phyloP scores from a whole-genome alignment of 495 filamentous ascomycete genomes.

The Penicillium lividum region DNA sequence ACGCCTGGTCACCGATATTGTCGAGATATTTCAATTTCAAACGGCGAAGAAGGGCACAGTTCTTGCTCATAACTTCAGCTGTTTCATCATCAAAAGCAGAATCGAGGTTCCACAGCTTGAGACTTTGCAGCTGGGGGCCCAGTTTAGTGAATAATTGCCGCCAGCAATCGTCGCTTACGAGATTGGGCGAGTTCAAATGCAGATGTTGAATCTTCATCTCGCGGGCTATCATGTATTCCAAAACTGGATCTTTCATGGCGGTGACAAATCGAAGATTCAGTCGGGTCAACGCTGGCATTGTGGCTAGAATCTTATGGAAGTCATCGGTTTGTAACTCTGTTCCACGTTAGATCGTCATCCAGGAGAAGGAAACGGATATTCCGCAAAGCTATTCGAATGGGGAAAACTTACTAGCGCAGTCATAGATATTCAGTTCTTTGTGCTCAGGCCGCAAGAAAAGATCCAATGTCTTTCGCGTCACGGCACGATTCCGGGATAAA shows the following conservation, averaged over 20 bases:
- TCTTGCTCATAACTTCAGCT: constrained; percentile 53
- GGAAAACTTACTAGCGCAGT: constrained; percentile 62
- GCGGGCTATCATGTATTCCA: constrained; percentile 76
- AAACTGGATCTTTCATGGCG: constrained; percentile 79
- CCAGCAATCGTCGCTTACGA: constrained; percentile 74
- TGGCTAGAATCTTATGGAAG: constrained; percentile 77
- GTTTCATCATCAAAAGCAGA: constrained; percentile 73
- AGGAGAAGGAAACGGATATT: background rate
- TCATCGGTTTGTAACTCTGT: constrained; percentile 70
- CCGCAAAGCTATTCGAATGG: background rate
- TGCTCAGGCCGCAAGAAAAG: constrained; percentile 73
- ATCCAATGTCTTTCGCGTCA: constrained; percentile 68
- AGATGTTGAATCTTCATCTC: constrained; percentile 59
- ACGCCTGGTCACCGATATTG: constrained; percentile 46
- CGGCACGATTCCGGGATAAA: constrained; percentile 73
- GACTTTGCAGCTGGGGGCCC: constrained; percentile 60
- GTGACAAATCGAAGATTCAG: constrained; percentile 78
- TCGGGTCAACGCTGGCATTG: constrained; percentile 63
- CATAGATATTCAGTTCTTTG: constrained; percentile 72
- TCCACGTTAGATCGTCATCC: constrained; percentile 13
- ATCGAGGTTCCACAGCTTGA: constrained; percentile 69
- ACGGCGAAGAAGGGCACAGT: constrained; percentile 64
- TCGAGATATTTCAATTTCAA: constrained; percentile 71
- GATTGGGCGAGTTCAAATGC: constrained; percentile 76
- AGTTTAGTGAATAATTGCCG: constrained; percentile 59